A percentile compares a stretch with the other conserved stretches of the same genome.
These are phyloP conservation scores for Tulasnella sp. DNA, from an alignment of 768 basidiomycete genomes.

Conservation along the genomic window DNA sequence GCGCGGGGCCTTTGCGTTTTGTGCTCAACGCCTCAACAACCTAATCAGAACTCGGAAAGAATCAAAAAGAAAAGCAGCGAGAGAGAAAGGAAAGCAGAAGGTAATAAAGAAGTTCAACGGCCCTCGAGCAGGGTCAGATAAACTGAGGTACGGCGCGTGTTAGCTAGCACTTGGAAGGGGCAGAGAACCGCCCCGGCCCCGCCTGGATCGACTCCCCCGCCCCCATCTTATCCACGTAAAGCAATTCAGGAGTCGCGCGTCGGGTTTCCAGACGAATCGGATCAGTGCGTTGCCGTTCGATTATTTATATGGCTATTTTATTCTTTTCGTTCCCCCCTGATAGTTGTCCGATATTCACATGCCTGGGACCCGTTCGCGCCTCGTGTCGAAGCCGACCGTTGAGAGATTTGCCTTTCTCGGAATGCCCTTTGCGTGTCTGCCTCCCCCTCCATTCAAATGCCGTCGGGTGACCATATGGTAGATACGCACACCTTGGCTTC, in stretches of 20 bases:
- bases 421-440: neutral
- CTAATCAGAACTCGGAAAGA: neutral
- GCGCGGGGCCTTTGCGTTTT: neutral
- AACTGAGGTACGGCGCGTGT: neutral
- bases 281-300: neutral
- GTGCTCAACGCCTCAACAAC: neutral
- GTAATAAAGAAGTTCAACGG: neutral
- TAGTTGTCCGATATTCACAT: neutral
- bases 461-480: conserved; percentile 2
- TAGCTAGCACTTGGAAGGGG: too few relatives aligned
- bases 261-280: neutral
- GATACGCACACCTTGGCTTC: neutral
- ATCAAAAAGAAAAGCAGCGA: neutral
- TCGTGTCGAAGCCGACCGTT: neutral
- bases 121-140: neutral
- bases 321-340: neutral
- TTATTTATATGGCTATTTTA: neutral
- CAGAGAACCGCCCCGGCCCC: too few relatives aligned
- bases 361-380: neutral
- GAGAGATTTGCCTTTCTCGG: neutral
- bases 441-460: neutral
- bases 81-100: too few relatives aligned
- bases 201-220: neutral
- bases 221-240: neutral
- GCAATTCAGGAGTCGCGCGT: neutral